A percentile compares a stretch with the other conserved stretches of the same genome.
Evolutionary conservation across 345 rosid genomes (phyloP).

Genomic region (Boechera retrofracta): DNA sequence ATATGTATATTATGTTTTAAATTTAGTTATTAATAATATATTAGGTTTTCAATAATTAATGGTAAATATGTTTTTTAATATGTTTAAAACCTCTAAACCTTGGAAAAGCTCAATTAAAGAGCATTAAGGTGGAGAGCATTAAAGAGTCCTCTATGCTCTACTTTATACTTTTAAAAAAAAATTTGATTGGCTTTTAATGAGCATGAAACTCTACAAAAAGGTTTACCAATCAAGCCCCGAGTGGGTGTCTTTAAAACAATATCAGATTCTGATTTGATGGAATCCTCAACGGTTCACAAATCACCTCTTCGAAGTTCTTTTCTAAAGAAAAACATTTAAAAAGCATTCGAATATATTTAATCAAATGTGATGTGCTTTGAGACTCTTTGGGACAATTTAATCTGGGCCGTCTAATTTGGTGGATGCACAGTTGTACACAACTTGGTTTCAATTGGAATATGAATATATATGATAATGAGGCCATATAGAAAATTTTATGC

Average conservation of each 20-base stretch:
- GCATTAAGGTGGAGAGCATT: too few species aligned
- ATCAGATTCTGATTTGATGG: slow-evolving; percentile 46
- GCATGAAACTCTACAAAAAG: too few species aligned
- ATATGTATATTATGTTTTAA: too few species aligned
- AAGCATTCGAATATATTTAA: slow-evolving; percentile 31
- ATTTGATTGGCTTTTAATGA: too few species aligned
- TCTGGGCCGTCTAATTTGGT: slow-evolving; percentile 42
- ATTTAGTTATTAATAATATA: too few species aligned
- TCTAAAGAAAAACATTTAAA: background rate
- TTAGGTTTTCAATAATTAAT: too few species aligned
- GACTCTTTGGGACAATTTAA: slow-evolving; percentile 9
- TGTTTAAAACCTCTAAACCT: too few species aligned
- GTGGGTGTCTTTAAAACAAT: slow-evolving; percentile 39
- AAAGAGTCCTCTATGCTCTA: too few species aligned
- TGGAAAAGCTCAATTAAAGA: too few species aligned
- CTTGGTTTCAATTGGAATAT: slow-evolving; percentile 38
- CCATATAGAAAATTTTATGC: slow-evolving; percentile 7
- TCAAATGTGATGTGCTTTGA: slow-evolving; percentile 34
- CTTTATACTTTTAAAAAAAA: too few species aligned
- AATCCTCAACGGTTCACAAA: slow-evolving; percentile 43
- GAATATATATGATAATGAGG: slow-evolving; percentile 35
- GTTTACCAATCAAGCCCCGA: too few species aligned
- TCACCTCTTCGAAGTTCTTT: slow-evolving; percentile 6
- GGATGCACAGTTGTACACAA: slow-evolving; percentile 38
- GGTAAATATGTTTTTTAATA: too few species aligned